These are phyloP conservation scores for Beauveria scarabaeidicola DNA, from an alignment of 2,329 filamentous ascomycete genomes.

Conservation along the genomic window DNA sequence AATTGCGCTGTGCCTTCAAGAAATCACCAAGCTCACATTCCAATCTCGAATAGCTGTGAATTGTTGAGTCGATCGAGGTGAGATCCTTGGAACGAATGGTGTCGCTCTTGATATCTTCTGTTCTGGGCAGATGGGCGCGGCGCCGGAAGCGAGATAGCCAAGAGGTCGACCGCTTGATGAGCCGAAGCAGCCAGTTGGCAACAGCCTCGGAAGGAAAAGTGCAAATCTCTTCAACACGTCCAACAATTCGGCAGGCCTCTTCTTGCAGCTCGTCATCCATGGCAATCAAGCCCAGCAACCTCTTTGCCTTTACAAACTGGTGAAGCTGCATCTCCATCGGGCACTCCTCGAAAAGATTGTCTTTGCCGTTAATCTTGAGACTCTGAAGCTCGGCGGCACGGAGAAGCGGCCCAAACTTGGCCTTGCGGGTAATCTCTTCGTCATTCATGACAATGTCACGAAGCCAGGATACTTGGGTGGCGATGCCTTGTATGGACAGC, in stretches of 20 bases:
- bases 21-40: constrained; percentile 49
- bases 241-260: constrained; percentile 50
- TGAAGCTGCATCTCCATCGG: constrained; percentile 47
- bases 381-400: constrained; percentile 36
- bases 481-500: constrained; percentile 30
- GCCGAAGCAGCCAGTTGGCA: constrained; percentile 48
- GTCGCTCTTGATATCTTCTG: constrained; percentile 43
- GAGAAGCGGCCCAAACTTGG: constrained; percentile 40
- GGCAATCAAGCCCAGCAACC: constrained; percentile 47
- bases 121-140: constrained; percentile 48
- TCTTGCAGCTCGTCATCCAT: constrained; percentile 52
- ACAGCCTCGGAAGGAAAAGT: constrained; percentile 40
- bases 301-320: constrained; percentile 43
- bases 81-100: constrained; percentile 43
- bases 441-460: constrained; percentile 49
- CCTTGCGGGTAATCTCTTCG: constrained; percentile 32
- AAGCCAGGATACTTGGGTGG: constrained; percentile 42
- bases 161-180: constrained; percentile 38
- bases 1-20: constrained; percentile 33
- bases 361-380: constrained; percentile 50
- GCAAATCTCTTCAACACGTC: constrained; percentile 45
- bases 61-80: constrained; percentile 48
- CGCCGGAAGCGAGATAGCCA: constrained; percentile 51
- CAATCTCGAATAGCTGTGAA: constrained; percentile 49
- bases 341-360: constrained; percentile 48